These are phyloP conservation scores for Fusarium avenaceum DNA, from an alignment of 2,329 filamentous ascomycete genomes.

Conservation along the genomic window DNA sequence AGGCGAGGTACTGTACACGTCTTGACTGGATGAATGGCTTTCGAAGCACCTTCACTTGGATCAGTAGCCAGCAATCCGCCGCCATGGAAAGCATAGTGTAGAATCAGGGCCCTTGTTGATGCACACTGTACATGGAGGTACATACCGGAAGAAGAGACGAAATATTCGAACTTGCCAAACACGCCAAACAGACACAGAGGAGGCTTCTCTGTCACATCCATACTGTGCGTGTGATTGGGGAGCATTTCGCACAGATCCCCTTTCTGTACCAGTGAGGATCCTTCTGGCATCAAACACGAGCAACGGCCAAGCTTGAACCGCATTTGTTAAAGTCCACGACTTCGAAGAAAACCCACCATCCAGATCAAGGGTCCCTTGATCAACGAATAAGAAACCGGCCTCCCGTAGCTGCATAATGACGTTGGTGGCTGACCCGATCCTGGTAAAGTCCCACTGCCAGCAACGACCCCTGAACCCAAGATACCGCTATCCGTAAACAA, in stretches of 20 bases:
- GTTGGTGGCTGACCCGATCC: slow-evolving; percentile 42
- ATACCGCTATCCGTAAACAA: slow-evolving; percentile 27
- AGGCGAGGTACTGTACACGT: slow-evolving; percentile 25
- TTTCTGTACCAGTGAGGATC: slow-evolving; percentile 8
- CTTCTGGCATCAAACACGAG: slow-evolving; percentile 26
- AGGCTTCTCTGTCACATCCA: background rate
- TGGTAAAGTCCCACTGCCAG: slow-evolving; percentile 15
- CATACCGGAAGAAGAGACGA: background rate
- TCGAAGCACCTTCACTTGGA: slow-evolving; percentile 39
- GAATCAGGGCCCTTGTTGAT: background rate
- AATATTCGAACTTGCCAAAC: background rate
- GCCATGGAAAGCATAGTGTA: slow-evolving; percentile 17
- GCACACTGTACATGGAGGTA: background rate
- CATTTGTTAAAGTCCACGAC: slow-evolving; percentile 23
- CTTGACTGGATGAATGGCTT: slow-evolving; percentile 10
- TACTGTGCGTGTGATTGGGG: slow-evolving; percentile 15
- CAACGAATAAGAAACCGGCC: slow-evolving; percentile 39
- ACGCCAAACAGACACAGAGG: too few species aligned
- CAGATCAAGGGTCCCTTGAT: slow-evolving; percentile 13
- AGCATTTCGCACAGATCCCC: slow-evolving; percentile 13
- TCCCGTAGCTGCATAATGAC: slow-evolving; percentile 44
- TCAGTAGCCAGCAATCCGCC: slow-evolving; percentile 26
- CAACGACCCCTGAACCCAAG: slow-evolving; percentile 41
- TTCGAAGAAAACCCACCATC: slow-evolving; percentile 7
- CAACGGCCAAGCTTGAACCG: slow-evolving; percentile 31